phyloP scores from a whole-genome alignment of 495 filamentous ascomycete species.

The Penicillium cataractarum region DNA sequence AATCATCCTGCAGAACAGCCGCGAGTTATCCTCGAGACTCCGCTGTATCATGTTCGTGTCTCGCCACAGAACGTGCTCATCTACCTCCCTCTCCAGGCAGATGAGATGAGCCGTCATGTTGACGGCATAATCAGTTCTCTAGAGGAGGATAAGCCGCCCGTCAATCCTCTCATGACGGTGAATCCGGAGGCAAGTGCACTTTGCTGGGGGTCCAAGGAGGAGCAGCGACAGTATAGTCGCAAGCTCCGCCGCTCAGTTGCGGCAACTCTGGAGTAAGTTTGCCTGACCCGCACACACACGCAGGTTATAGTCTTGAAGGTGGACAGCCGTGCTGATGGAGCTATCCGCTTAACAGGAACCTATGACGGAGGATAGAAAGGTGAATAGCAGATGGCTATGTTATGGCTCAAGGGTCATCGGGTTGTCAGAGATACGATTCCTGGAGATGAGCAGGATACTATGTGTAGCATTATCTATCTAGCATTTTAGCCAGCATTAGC shows the following conservation, averaged over 20 bases:
- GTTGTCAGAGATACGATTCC: background rate
- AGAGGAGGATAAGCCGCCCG: slow-evolving; percentile 84
- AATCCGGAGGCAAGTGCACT: slow-evolving; percentile 84
- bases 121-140: slow-evolving; percentile 81
- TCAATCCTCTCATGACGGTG: slow-evolving; percentile 88
- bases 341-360: background rate
- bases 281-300: background rate
- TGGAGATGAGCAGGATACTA: background rate
- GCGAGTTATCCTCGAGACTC: slow-evolving; percentile 76
- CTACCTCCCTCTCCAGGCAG: slow-evolving; percentile 73
- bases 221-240: slow-evolving; percentile 82
- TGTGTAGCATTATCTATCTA: background rate
- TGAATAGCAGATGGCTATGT: background rate
- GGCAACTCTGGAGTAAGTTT: slow-evolving; percentile 55
- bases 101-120: slow-evolving; percentile 83
- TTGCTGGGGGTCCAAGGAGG: slow-evolving; percentile 81
- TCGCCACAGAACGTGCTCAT: slow-evolving; percentile 77
- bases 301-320: background rate
- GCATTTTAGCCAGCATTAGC: background rate
- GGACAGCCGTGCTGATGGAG: background rate
- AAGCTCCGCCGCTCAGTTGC: slow-evolving; percentile 67
- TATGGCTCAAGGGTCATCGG: background rate
- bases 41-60: slow-evolving; percentile 88
- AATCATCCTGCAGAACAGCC: slow-evolving; percentile 92
- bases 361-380: background rate